Percentiles rank a stretch among this genome's conserved stretches.
phyloP scores from a whole-genome alignment of 2,329 filamentous ascomycete species.

The Teratosphaeria epicoccoides region DNA sequence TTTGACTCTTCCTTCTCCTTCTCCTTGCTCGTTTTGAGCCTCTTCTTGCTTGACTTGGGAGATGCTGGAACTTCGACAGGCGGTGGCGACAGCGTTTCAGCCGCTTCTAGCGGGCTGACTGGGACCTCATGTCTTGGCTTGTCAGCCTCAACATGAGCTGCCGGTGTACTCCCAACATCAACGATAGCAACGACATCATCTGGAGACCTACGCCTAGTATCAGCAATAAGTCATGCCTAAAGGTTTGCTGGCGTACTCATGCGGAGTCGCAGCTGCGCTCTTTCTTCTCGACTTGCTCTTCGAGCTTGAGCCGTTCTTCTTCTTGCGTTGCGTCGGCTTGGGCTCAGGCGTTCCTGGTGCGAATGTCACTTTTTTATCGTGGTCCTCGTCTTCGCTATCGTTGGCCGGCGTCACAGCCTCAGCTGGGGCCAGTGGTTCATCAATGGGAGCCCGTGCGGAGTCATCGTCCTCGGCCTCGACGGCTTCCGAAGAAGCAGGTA shows the following conservation, averaged over 20 bases:
- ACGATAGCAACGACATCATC: background rate
- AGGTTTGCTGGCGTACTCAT: background rate
- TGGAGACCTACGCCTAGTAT: background rate
- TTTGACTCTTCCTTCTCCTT: slow-evolving; percentile 2
- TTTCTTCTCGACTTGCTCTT: slow-evolving; percentile 18
- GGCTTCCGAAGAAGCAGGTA: background rate
- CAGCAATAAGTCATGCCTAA: background rate
- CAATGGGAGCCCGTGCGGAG: background rate
- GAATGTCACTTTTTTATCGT: slow-evolving; percentile 17
- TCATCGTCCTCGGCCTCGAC: background rate
- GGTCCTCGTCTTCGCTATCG: slow-evolving; percentile 10
- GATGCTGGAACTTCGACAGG: background rate
- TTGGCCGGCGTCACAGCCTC: background rate
- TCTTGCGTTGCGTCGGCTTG: slow-evolving; percentile 15
- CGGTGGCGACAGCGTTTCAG: background rate
- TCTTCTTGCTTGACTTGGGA: background rate
- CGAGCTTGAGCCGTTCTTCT: slow-evolving; percentile 13
- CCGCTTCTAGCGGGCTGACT: background rate
- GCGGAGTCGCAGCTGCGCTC: slow-evolving; percentile 1
- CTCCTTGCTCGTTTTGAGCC: background rate
- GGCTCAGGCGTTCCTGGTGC: slow-evolving; percentile 20
- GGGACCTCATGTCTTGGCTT: background rate
- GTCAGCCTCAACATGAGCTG: background rate
- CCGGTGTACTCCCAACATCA: slow-evolving; percentile 6
- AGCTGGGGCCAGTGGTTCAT: background rate